A percentile compares a stretch with the other conserved stretches of the same genome.
phyloP scores from a whole-genome alignment of 768 basidiomycete genomes.

The Suillus americanus region DNA sequence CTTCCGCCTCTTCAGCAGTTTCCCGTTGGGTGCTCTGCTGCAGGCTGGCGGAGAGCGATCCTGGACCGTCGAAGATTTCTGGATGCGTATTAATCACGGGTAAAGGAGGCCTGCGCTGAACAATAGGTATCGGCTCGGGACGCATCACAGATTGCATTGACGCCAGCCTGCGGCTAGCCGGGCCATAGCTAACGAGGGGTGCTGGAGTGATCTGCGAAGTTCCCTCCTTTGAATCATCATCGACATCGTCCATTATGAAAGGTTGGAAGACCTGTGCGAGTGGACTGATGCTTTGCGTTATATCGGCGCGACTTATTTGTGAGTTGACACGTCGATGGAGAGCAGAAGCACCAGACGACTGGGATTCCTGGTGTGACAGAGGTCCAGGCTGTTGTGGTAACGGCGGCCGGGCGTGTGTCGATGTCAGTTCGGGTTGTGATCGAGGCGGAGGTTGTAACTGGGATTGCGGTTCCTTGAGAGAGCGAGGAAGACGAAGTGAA shows the following conservation, averaged over 20 bases:
- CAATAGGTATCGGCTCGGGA: slow-evolving; percentile 4
- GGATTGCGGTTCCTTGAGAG: slow-evolving; percentile 20
- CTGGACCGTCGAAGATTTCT: slow-evolving; percentile 14
- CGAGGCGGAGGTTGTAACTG: slow-evolving; percentile 7
- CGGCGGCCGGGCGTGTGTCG: slow-evolving; percentile 1
- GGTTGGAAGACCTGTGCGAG: slow-evolving; percentile 77
- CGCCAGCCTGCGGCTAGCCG: slow-evolving; percentile 36
- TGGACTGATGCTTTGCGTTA: slow-evolving; percentile 52
- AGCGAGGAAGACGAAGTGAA: slow-evolving; percentile 17
- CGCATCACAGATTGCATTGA: slow-evolving; percentile 31
- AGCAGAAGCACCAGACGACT: slow-evolving; percentile 13
- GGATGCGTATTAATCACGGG: slow-evolving; percentile 26
- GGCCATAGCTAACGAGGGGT: slow-evolving; percentile 37
- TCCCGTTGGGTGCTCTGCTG: slow-evolving; percentile 18
- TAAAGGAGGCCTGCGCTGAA: slow-evolving; percentile 11
- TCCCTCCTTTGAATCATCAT: slow-evolving; percentile 38
- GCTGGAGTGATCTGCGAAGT: slow-evolving; percentile 15
- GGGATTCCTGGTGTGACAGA: slow-evolving; percentile 12
- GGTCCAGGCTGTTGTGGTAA: slow-evolving; percentile 10
- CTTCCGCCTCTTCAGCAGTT: slow-evolving; percentile 30
- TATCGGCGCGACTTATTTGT: slow-evolving; percentile 21
- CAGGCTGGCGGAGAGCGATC: slow-evolving; percentile 27
- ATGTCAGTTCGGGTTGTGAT: not conserved
- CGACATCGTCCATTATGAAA: slow-evolving; percentile 53
- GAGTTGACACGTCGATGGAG: slow-evolving; percentile 22